These are phyloP conservation scores for Ophiocordyceps camponoti-floridani DNA, from an alignment of 2,329 filamentous ascomycete species.

Conservation along the genomic window DNA sequence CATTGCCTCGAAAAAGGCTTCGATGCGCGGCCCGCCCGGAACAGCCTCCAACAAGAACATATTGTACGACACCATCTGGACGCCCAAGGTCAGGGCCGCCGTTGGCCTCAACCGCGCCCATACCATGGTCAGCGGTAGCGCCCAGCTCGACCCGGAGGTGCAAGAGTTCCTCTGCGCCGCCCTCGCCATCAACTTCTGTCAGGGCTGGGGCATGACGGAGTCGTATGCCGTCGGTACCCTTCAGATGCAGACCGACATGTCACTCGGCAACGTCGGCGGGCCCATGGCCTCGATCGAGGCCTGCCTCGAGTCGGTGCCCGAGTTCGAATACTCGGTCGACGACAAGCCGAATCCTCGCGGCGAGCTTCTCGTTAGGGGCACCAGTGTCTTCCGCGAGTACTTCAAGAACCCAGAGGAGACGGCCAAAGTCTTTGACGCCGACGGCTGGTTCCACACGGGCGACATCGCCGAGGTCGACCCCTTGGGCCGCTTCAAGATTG, in stretches of 20 bases:
- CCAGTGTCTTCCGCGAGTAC: conserved; percentile 71
- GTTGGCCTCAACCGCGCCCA: conserved; percentile 60
- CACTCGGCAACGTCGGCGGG: conserved; percentile 65
- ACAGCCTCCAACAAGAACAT: conserved; percentile 65
- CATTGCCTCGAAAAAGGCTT: conserved; percentile 62
- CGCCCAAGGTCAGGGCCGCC: conserved; percentile 67
- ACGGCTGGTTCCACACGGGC: conserved; percentile 95
- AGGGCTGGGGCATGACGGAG: conserved; percentile 91
- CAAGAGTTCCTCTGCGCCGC: conserved; percentile 79
- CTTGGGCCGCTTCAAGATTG: conserved; percentile 74
- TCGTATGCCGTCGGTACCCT: conserved; percentile 63
- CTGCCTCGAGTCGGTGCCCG: conserved; percentile 73
- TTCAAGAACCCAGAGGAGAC: conserved; percentile 85
- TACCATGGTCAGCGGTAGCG: conserved; percentile 72
- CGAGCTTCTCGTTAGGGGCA: conserved; percentile 70
- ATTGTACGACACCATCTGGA: conserved; percentile 77
- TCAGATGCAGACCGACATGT: conserved; percentile 55
- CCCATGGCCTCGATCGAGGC: conserved; percentile 51
- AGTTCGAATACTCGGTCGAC: conserved; percentile 79
- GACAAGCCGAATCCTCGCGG: conserved; percentile 84
- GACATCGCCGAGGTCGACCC: conserved; percentile 80
- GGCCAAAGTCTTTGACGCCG: conserved; percentile 57
- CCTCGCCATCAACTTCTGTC: conserved; percentile 59
- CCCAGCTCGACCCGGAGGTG: conserved; percentile 73
- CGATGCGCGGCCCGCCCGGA: conserved; percentile 51